These are phyloP conservation scores for Asterionellopsis glacialis DNA, from an alignment of 108 stramenopile species.

Conservation along the genomic window DNA sequence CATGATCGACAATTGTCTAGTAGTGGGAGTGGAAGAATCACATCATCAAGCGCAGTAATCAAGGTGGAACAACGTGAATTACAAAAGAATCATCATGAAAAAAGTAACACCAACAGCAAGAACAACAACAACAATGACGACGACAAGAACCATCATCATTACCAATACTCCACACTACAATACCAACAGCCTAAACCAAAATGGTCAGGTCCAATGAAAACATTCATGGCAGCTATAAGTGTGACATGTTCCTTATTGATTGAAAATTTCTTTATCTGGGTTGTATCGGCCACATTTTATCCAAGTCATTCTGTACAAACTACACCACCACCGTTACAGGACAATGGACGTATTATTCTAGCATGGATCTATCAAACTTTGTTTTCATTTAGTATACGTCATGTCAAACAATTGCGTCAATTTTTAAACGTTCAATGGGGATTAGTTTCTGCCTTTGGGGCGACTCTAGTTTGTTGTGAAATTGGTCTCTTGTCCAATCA, in stretches of 20 bases:
- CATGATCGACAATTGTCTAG: too few species aligned
- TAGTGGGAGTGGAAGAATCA: too few species aligned
- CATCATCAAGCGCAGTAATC: too few species aligned
- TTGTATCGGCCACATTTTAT: slow-evolving; percentile 71
- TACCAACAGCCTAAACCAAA: too few species aligned
- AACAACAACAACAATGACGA: too few species aligned
- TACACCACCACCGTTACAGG: slow-evolving; percentile 61
- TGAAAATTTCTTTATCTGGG: slow-evolving; percentile 84
- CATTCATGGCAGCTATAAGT: slow-evolving; percentile 1
- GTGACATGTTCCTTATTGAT: slow-evolving; percentile 28
- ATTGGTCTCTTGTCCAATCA: slow-evolving; percentile 16
- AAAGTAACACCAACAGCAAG: too few species aligned
- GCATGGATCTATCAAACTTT: slow-evolving; percentile 33
- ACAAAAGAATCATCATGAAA: too few species aligned
- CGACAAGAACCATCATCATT: too few species aligned
- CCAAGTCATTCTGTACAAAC: slow-evolving; percentile 22
- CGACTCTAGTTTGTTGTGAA: slow-evolving; percentile 54
- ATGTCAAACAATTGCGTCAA: slow-evolving; percentile 49
- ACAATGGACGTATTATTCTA: slow-evolving; percentile 63
- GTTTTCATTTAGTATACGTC: slow-evolving; percentile 39
- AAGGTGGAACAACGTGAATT: too few species aligned
- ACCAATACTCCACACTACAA: too few species aligned
- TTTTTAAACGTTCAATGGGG: slow-evolving; percentile 75
- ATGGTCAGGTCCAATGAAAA: too few species aligned
- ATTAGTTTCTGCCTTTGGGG: slow-evolving; percentile 54